Evolutionary conservation across 768 basidiomycete genomes (phyloP).

Genomic region (Boletus tomentosulus): DNA sequence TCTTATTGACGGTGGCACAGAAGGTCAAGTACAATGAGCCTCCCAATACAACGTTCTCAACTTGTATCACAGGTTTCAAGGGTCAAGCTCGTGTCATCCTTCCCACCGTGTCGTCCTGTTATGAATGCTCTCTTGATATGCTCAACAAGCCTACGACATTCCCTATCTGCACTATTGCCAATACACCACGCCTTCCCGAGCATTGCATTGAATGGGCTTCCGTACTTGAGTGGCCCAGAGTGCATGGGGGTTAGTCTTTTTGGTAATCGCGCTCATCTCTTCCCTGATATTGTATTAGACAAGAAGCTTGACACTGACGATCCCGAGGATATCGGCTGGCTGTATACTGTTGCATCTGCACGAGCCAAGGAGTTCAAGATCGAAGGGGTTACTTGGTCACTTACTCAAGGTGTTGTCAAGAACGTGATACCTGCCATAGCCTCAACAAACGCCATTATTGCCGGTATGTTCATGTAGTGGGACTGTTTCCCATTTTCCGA

Average conservation of each 20-base stretch:
- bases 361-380: constrained; percentile 95
- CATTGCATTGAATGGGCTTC: constrained; percentile 99
- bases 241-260: constrained; percentile 65
- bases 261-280: background rate
- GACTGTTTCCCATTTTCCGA: background rate
- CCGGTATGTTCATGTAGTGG: constrained; percentile 48
- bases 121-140: constrained; percentile 98
- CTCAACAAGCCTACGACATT: constrained; percentile 95
- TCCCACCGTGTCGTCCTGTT: constrained; percentile 92
- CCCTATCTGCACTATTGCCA: constrained; percentile 98
- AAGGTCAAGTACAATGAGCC: constrained; percentile 52
- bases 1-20: constrained; percentile 96
- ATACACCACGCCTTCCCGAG: constrained; percentile 95
- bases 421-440: constrained; percentile 99
- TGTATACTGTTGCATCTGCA: constrained; percentile 73
- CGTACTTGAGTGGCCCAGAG: constrained; percentile 96
- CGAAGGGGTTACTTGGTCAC: constrained; percentile 95
- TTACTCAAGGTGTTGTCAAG: constrained; percentile 98
- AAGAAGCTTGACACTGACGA: constrained; percentile 97
- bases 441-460: constrained; percentile 97
- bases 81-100: constrained; percentile 97
- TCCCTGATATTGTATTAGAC: constrained; percentile 37
- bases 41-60: background rate
- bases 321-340: constrained; percentile 94
- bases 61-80: constrained; percentile 73